These are phyloP conservation scores for Apiospora phragmitis DNA, from an alignment of 2,329 filamentous ascomycete genomes.

Conservation along the genomic window DNA sequence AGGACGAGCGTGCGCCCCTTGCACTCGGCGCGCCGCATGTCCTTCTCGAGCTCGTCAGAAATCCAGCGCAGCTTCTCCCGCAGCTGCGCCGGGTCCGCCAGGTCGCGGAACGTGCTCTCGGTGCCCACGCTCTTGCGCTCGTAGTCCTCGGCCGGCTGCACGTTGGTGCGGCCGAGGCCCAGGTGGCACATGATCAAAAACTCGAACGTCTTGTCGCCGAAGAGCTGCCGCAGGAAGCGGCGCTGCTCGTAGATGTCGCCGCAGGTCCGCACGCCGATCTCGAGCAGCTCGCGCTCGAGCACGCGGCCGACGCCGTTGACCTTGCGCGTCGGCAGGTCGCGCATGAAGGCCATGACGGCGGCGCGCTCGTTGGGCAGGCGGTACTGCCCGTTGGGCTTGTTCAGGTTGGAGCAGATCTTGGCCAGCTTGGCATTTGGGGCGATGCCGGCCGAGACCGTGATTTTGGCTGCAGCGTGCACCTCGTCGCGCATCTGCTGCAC, in stretches of 20 bases:
- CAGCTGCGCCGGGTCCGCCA: conserved; percentile 67
- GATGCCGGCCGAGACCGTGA: conserved; percentile 93
- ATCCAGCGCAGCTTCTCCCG: conserved; percentile 77
- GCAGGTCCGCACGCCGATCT: conserved; percentile 84
- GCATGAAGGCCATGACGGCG: conserved; percentile 84
- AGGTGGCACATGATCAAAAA: conserved; percentile 85
- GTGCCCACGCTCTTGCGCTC: conserved; percentile 94
- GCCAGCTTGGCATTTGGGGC: conserved; percentile 90
- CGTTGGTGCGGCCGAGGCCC: conserved; percentile 79
- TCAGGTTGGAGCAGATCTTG: conserved; percentile 93
- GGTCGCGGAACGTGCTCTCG: conserved; percentile 85
- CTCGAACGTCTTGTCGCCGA: conserved; percentile 87
- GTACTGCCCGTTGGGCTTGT: conserved; percentile 96
- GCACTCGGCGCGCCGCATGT: conserved; percentile 75
- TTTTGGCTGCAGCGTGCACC: conserved; percentile 72
- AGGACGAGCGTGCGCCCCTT: conserved; percentile 90
- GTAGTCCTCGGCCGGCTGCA: conserved; percentile 85
- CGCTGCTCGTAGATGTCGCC: conserved; percentile 82
- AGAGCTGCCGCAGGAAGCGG: conserved; percentile 72
- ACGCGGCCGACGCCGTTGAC: conserved; percentile 95
- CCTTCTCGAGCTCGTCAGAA: conserved; percentile 83
- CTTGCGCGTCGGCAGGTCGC: conserved; percentile 78
- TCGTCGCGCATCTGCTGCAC: conserved; percentile 78
- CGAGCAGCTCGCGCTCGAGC: conserved; percentile 85
- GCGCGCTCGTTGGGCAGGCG: conserved; percentile 69